Evolutionary conservation across 345 rosid species (phyloP).

Genomic region (Barbarea vulgaris): DNA sequence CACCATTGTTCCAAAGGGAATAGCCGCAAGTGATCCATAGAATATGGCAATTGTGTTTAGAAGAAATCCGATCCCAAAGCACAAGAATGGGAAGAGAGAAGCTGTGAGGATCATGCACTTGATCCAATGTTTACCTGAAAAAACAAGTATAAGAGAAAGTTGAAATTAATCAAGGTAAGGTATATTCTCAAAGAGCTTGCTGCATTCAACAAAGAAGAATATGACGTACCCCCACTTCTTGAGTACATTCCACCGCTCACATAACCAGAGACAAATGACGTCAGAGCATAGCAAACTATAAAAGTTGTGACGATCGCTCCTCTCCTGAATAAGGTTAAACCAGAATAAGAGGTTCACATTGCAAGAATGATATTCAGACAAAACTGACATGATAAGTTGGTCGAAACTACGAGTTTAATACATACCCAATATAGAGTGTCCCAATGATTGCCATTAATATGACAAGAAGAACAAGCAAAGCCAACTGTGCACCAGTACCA

Average conservation of each 20-base stretch:
- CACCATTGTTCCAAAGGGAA: slow-evolving; percentile 95
- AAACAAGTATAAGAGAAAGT: background rate
- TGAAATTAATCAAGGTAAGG: background rate
- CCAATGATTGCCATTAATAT: slow-evolving; percentile 89
- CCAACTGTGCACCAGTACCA: slow-evolving; percentile 96
- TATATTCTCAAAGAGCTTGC: background rate
- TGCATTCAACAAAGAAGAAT: background rate
- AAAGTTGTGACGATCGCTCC: slow-evolving; percentile 99
- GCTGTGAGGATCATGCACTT: slow-evolving; percentile 96
- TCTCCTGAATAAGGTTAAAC: slow-evolving; percentile 64
- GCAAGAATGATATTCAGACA: background rate
- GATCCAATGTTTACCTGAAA: slow-evolving; percentile 88
- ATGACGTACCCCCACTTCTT: slow-evolving; percentile 82
- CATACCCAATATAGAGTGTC: slow-evolving; percentile 88
- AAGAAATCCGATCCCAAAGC: slow-evolving; percentile 87
- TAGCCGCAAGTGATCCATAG: slow-evolving; percentile 92
- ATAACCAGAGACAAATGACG: slow-evolving; percentile 96
- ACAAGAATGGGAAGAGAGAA: slow-evolving; percentile 87
- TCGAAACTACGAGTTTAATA: slow-evolving; percentile 25
- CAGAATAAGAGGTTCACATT: background rate
- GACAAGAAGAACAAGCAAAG: slow-evolving; percentile 90
- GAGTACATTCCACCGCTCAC: slow-evolving; percentile 99
- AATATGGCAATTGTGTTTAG: slow-evolving; percentile 89
- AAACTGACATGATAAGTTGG: background rate
- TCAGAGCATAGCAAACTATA: slow-evolving; percentile 95